Evolutionary conservation across 78 protist genomes (phyloP).

Genomic region (Monosiga brevicollis): DNA sequence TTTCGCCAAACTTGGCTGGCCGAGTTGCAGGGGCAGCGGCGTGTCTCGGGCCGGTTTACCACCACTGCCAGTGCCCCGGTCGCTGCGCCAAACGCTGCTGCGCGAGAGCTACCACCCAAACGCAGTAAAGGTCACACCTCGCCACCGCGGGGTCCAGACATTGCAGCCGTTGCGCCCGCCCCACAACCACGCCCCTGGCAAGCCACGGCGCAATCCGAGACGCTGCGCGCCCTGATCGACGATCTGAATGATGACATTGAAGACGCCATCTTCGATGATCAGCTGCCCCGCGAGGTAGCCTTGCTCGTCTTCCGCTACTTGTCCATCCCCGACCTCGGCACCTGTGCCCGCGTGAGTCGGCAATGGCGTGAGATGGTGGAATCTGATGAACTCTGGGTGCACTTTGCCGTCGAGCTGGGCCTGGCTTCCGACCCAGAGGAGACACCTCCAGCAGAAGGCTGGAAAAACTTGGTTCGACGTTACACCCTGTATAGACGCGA

Average conservation of each 20-base stretch:
- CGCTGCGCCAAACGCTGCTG: no score
- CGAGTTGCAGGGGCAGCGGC: no score
- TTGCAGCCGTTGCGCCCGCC: no score
- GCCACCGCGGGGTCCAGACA: no score
- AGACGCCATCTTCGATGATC: background rate
- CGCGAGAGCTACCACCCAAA: no score
- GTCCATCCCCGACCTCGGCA: background rate
- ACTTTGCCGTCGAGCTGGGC: background rate
- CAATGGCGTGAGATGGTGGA: background rate
- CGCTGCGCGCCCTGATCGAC: background rate
- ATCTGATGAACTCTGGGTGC: background rate
- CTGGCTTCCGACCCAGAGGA: background rate
- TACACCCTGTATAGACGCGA: background rate
- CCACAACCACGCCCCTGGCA: no score
- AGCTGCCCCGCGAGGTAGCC: background rate
- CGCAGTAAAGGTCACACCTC: no score
- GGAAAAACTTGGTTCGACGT: background rate
- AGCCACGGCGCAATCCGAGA: no score
- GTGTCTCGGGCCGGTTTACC: no score
- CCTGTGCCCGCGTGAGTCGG: background rate
- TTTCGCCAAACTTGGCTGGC: no score
- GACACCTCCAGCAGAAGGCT: background rate
- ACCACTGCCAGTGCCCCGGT: no score
- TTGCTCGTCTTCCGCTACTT: background rate
- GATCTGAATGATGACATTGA: background rate